phyloP scores from a whole-genome alignment of 2,329 filamentous ascomycete genomes.

The Calonectria pseudoreteaudii region DNA sequence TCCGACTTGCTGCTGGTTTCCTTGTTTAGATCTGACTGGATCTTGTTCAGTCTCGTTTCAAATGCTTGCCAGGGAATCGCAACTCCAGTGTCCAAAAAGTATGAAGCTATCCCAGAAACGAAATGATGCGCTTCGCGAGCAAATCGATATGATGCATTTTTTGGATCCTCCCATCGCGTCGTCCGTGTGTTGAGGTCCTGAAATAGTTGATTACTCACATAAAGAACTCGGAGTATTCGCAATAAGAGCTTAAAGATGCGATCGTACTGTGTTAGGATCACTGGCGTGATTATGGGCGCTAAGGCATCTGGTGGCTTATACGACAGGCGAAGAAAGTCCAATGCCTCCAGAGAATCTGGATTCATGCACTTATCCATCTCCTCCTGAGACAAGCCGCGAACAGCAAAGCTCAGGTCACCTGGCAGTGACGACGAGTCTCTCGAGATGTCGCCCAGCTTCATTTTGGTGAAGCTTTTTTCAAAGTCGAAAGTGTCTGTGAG shows the following conservation, averaged over 20 bases:
- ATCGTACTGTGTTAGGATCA: constrained; percentile 84
- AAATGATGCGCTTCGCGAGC: constrained; percentile 85
- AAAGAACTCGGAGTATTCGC: constrained; percentile 81
- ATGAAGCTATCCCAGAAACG: constrained; percentile 76
- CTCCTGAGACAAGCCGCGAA: constrained; percentile 81
- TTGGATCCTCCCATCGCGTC: constrained; percentile 49
- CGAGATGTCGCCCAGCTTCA: constrained; percentile 43
- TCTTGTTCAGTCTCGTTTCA: constrained; percentile 70
- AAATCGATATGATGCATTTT: constrained; percentile 67
- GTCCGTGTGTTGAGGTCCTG: constrained; percentile 63
- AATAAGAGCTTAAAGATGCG: constrained; percentile 84
- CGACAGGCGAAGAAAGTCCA: constrained; percentile 92
- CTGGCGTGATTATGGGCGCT: constrained; percentile 77
- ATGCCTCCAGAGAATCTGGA: constrained; percentile 82
- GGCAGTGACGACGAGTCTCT: constrained; percentile 62
- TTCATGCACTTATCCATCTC: constrained; percentile 89
- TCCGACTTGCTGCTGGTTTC: constrained; percentile 52
- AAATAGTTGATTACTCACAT: constrained; percentile 75
- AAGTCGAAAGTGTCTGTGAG: constrained; percentile 77
- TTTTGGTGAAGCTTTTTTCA: constrained; percentile 32
- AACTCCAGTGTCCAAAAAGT: constrained; percentile 85
- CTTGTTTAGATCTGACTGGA: constrained; percentile 68
- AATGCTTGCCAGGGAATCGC: constrained; percentile 79
- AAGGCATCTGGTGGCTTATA: constrained; percentile 83
- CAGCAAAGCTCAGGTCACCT: constrained; percentile 82